phyloP scores from a whole-genome alignment of 2,329 filamentous ascomycete species.

The Alternaria sp. region DNA sequence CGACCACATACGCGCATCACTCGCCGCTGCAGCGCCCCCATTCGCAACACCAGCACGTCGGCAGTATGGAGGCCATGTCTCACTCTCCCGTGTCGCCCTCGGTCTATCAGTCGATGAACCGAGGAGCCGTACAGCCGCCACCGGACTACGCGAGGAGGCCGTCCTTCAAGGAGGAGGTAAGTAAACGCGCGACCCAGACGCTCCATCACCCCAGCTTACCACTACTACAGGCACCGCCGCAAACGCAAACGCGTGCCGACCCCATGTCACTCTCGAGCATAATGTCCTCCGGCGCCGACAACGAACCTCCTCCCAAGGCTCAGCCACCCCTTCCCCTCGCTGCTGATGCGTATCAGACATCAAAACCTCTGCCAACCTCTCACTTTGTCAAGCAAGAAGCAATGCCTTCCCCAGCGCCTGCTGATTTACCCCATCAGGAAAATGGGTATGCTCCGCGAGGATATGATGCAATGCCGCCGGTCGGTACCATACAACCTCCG shows the following conservation, averaged over 20 bases:
- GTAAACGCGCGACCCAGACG: conserved; percentile 13
- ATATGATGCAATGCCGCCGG: conserved; percentile 38
- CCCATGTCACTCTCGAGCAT: conserved; percentile 98
- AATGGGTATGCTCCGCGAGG: conserved; percentile 26
- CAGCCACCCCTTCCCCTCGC: conserved; percentile 50
- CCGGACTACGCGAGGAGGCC: conserved; percentile 41
- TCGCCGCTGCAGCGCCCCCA: conserved; percentile 51
- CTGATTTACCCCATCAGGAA: conserved; percentile 32
- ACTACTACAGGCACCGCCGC: conserved; percentile 63
- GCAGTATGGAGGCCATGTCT: conserved; percentile 48
- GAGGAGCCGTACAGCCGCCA: conserved; percentile 48
- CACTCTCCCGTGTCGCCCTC: conserved; percentile 52
- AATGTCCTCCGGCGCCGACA: conserved; percentile 81
- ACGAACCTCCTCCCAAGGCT: conserved; percentile 68
- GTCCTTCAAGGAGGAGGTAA: conserved; percentile 50
- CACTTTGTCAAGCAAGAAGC: conserved; percentile 49
- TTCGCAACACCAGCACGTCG: conserved; percentile 44
- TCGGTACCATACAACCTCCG: conserved; percentile 27
- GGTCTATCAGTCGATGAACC: conserved; percentile 43
- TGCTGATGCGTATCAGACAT: conserved; percentile 29
- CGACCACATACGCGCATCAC: conserved; percentile 44
- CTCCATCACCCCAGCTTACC: conserved; percentile 29
- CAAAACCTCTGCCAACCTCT: conserved; percentile 34
- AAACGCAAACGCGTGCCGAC: conserved; percentile 83
- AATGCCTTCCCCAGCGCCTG: conserved; percentile 40